Conservation (phyloP, 768 basidiomycete species). For the Pulveroboletus sp. region DNA sequence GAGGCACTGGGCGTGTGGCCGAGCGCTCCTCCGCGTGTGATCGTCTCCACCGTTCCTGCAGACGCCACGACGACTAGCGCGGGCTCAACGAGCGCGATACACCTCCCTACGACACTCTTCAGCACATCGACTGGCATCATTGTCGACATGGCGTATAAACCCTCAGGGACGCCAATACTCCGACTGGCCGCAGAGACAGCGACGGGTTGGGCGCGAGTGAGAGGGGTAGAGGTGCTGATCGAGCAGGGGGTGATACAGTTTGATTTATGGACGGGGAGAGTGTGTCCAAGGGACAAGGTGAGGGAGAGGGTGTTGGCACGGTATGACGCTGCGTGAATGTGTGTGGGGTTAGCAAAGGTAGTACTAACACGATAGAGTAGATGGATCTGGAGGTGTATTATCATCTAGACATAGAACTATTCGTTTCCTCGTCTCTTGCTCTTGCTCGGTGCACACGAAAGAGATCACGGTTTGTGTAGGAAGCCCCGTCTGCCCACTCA, state of each 20-base stretch:
- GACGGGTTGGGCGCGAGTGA: conserved; percentile 62
- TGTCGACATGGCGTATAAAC: conserved; percentile 94
- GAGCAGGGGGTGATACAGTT: conserved; percentile 90
- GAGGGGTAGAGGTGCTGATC: conserved; percentile 78
- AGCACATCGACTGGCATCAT: conserved; percentile 62
- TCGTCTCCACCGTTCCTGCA: conserved; percentile 88
- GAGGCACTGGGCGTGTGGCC: conserved; percentile 55
- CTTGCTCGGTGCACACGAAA: too few relatives aligned
- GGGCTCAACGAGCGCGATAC: conserved; percentile 29
- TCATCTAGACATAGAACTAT: neutral
- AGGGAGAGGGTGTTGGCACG: conserved; percentile 44
- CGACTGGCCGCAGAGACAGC: conserved; percentile 51
- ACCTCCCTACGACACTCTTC: conserved; percentile 57
- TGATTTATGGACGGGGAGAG: conserved; percentile 71
- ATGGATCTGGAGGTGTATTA: neutral
- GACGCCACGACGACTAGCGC: conserved; percentile 42
- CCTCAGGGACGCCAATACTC: conserved; percentile 78
- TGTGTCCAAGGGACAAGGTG: conserved; percentile 48
- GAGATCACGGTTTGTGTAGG: too few relatives aligned
- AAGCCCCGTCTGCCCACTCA: too few relatives aligned
- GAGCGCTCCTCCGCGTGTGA: conserved; percentile 55
- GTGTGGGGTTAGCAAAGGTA: neutral
- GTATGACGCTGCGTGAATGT: conserved; percentile 29
- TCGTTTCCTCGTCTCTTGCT: too few relatives aligned
- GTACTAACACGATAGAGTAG: too few relatives aligned